Base-by-base conservation (phyloP, 306 rosid genomes). In the Fragaria nilgerrensis region DNA sequence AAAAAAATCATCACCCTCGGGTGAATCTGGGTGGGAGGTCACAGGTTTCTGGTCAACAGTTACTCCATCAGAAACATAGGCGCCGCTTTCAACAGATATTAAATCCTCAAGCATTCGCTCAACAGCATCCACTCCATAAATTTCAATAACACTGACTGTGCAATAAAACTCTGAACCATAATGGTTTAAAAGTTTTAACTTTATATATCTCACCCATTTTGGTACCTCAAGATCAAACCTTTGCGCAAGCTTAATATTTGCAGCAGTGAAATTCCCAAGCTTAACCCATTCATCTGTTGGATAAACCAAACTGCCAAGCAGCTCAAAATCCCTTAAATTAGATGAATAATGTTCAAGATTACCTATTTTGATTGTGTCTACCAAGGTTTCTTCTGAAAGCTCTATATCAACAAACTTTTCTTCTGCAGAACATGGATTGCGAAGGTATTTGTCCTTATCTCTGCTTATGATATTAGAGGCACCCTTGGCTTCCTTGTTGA, bases 41-140 rank as follows among this genome's bases (percentile, higher is more conserved):
- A 56, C 45, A 69, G 73, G 78, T 82, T 78, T 84, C 85, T 83
- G 89, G 68, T 86, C 94, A 76, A 19, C 83, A 70, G 85, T 83
- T 61, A 81, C 84, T 73, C 87, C 92, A 52, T 78, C 89, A 77
- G 88, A 78, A 64, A 77, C 74, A 47, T 75, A 75, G 8, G 77
- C 44, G 64, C 78, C 82, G 70, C 85, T 89, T 82, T 88, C 92
- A 70, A 84, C 84, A 72, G 88, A 63, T 64, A 96, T 88, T 81
- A 96, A 85, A 86, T 96, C 97, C 87, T 91, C 98, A 77, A 92
- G 89, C 99, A 96, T 92, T 84, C 93, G 83, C 85, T 96, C 99
- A 66, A 96, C 96, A 29, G 97, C 99, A 85, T 96, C 99, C 63
- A 92, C 95, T 75, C 99, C 99, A 75, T 82, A 92, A 75, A 91